Evolutionary conservation across 352 stramenopile genomes (phyloP).

Genomic region (Pythium folliculosum): DNA sequence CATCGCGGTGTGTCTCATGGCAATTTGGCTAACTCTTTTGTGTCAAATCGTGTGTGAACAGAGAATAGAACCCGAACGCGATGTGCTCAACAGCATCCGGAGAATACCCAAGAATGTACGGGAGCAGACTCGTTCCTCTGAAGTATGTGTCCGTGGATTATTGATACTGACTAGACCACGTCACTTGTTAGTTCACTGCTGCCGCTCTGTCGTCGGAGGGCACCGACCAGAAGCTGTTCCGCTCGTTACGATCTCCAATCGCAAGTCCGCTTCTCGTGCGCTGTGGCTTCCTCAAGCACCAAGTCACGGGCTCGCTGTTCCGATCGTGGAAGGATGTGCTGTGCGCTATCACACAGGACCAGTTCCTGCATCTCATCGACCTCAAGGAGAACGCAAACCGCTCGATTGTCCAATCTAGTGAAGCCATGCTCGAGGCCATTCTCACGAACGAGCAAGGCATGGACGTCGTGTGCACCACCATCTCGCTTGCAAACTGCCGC

Average conservation of each 20-base stretch:
- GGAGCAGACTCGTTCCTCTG: no score
- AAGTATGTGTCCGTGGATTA: no score
- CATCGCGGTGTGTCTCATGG: not conserved
- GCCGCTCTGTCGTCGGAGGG: conserved; percentile 61
- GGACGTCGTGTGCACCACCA: conserved; percentile 51
- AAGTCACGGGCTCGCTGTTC: conserved; percentile 74
- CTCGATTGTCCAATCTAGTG: conserved; percentile 53
- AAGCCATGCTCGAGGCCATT: conserved; percentile 63
- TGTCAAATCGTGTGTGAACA: conserved; percentile 27
- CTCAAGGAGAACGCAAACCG: conserved; percentile 66
- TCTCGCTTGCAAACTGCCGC: conserved; percentile 65
- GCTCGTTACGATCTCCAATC: conserved; percentile 62
- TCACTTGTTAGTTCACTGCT: conserved; percentile 66
- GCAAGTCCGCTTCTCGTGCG: conserved; percentile 69
- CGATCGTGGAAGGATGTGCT: conserved; percentile 77
- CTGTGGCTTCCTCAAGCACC: conserved; percentile 78
- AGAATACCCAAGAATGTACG: conserved; percentile 85
- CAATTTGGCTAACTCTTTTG: not conserved
- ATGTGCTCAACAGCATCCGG: conserved; percentile 74
- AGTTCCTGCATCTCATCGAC: conserved; percentile 72
- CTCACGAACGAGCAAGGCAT: conserved; percentile 47
- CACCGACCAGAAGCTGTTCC: conserved; percentile 62
- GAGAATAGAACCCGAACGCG: conserved; percentile 77
- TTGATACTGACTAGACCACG: no score
- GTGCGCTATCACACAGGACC: conserved; percentile 77